Percentiles rank a stretch among this genome's conserved stretches.
Evolutionary conservation across 345 rosid species (phyloP).

Genomic region (Populus davidiana): DNA sequence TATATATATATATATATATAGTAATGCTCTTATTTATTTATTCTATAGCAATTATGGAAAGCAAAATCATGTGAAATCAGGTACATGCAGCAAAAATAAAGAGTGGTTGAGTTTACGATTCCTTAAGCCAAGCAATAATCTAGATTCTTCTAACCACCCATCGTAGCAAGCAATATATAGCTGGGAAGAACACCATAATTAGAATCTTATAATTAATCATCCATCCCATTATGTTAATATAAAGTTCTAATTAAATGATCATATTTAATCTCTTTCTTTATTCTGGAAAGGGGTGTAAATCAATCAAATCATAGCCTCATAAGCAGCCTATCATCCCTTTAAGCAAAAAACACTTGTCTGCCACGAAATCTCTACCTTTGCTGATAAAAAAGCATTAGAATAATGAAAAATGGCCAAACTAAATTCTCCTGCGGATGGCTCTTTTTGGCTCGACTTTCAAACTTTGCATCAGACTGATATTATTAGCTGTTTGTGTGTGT

Average conservation of each 20-base stretch:
- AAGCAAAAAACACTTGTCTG: not conserved
- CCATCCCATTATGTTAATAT: not conserved
- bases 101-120: slow-evolving; percentile 6
- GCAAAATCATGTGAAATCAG: not conserved
- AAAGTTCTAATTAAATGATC: not conserved
- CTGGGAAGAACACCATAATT: not conserved
- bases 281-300: not conserved
- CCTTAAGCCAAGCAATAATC: slow-evolving; percentile 10
- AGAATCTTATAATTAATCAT: not conserved
- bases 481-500: slow-evolving; percentile 1
- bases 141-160: slow-evolving; percentile 21
- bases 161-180: not conserved
- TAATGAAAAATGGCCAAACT: slow-evolving; percentile 3
- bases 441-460: slow-evolving; percentile 21
- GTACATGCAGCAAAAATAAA: not conserved
- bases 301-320: not conserved
- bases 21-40: too few species aligned
- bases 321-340: not conserved
- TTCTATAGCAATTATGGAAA: not conserved
- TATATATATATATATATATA: too few species aligned
- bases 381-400: not conserved
- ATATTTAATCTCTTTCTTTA: not conserved
- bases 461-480: not conserved
- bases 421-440: not conserved
- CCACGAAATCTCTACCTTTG: slow-evolving; percentile 9